Evolutionary conservation across 768 basidiomycete species (phyloP).

Genomic region (Leccinum broughii): DNA sequence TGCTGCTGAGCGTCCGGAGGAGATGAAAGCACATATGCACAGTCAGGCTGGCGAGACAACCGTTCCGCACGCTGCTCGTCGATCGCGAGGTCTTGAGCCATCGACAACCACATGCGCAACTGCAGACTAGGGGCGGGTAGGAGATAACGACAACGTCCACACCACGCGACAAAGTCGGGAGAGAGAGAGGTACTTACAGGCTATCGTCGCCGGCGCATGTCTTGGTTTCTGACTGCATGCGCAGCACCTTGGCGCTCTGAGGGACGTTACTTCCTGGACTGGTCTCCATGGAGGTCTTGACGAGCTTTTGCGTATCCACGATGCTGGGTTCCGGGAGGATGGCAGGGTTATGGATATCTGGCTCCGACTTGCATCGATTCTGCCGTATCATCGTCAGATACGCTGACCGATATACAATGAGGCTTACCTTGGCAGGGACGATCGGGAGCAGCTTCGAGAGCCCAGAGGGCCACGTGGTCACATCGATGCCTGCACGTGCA

Average conservation of each 20-base stretch:
- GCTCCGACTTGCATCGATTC: constrained; percentile 10
- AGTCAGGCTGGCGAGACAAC: constrained; percentile 8
- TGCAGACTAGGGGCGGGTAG: constrained; percentile 32
- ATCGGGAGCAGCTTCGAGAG: constrained; percentile 27
- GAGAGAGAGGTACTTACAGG: constrained; percentile 35
- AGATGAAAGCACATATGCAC: constrained; percentile 15
- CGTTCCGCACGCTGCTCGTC: constrained; percentile 43
- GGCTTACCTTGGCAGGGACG: constrained; percentile 8
- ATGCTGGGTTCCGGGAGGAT: constrained; percentile 34
- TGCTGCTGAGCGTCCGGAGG: constrained; percentile 3
- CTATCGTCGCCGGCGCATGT: constrained; percentile 57
- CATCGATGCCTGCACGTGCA: constrained; percentile 42
- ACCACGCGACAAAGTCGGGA: background rate
- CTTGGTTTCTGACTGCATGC: constrained; percentile 33
- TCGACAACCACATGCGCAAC: constrained; percentile 46
- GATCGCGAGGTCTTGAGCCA: constrained; percentile 46
- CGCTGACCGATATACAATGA: background rate
- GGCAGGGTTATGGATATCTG: background rate
- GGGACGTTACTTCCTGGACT: constrained; percentile 26
- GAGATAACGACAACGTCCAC: background rate
- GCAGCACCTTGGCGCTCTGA: constrained; percentile 36
- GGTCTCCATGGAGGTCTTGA: constrained; percentile 40
- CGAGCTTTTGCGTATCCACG: constrained; percentile 43
- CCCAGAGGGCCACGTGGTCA: constrained; percentile 41
- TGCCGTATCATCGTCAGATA: background rate